phyloP scores from a whole-genome alignment of 768 basidiomycete genomes.

The Obba rivulosa region DNA sequence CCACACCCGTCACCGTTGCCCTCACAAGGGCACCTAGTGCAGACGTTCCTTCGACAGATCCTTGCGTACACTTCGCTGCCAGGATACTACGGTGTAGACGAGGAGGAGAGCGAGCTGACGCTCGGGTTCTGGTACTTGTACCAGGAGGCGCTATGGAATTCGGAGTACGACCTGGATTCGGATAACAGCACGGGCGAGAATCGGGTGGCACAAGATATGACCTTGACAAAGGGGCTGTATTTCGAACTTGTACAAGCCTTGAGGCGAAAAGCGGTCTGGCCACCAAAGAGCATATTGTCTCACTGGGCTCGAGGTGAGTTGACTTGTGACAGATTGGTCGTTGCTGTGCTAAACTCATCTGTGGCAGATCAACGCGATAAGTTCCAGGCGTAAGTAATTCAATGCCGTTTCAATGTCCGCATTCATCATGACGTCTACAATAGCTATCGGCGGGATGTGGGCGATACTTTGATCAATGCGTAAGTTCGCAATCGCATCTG shows the following conservation, averaged over 20 bases:
- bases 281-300: conserved; percentile 35
- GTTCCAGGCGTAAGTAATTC: conserved; percentile 61
- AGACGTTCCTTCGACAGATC: conserved; percentile 66
- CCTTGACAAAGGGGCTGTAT: conserved; percentile 70
- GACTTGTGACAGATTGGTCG: background rate
- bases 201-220: conserved; percentile 6
- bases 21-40: conserved; percentile 30
- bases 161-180: conserved; percentile 41
- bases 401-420: background rate
- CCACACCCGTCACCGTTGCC: conserved; percentile 13
- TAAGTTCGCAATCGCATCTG: too few species aligned
- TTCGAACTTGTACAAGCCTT: conserved; percentile 69
- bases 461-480: conserved; percentile 87
- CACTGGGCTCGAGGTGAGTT: conserved; percentile 69
- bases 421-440: conserved; percentile 4
- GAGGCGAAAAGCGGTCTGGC: conserved; percentile 73
- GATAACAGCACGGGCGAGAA: conserved; percentile 26
- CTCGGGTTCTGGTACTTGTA: conserved; percentile 88
- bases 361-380: conserved; percentile 70
- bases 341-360: conserved; percentile 2
- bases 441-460: conserved; percentile 81
- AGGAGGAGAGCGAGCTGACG: conserved; percentile 84
- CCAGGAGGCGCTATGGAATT: conserved; percentile 80
- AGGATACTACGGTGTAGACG: conserved; percentile 77
- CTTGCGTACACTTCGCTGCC: conserved; percentile 69